phyloP scores from a whole-genome alignment of 2,329 filamentous ascomycete genomes.

The Phoma sp. region DNA sequence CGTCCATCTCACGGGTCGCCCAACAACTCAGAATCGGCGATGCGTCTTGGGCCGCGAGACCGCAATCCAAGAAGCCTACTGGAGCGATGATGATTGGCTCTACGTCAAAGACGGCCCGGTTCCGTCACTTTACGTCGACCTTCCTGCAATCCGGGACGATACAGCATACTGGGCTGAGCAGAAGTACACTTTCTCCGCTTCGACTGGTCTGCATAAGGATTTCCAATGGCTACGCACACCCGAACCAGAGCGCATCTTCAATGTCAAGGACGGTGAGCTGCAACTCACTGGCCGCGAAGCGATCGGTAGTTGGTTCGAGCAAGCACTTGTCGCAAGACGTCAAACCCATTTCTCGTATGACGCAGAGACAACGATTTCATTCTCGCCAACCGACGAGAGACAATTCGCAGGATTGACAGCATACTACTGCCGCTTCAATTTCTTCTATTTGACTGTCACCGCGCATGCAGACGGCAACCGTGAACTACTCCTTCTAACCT shows the following conservation, averaged over 20 bases:
- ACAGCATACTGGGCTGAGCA: slow-evolving; percentile 53
- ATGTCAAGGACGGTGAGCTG: slow-evolving; percentile 54
- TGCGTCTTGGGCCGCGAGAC: slow-evolving; percentile 49
- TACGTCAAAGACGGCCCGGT: slow-evolving; percentile 65
- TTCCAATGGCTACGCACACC: slow-evolving; percentile 66
- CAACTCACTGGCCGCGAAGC: slow-evolving; percentile 64
- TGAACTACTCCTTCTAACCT: slow-evolving; percentile 65
- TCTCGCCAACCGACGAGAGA: slow-evolving; percentile 64
- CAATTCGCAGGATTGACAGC: slow-evolving; percentile 68
- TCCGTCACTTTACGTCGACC: slow-evolving; percentile 52
- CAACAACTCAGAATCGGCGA: slow-evolving; percentile 41
- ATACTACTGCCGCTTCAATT: slow-evolving; percentile 71
- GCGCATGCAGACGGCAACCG: slow-evolving; percentile 63
- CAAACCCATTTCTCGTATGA: slow-evolving; percentile 69
- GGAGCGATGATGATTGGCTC: slow-evolving; percentile 68
- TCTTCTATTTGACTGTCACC: slow-evolving; percentile 69
- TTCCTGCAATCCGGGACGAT: slow-evolving; percentile 40
- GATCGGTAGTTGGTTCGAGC: slow-evolving; percentile 57
- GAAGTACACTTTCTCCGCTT: slow-evolving; percentile 56
- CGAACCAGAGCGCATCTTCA: slow-evolving; percentile 55
- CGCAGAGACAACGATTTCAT: slow-evolving; percentile 64
- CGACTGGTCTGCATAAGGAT: slow-evolving; percentile 58
- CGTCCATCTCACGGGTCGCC: slow-evolving; percentile 46
- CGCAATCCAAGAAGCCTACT: slow-evolving; percentile 65
- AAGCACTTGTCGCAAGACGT: slow-evolving; percentile 62